Conservation (phyloP, 1,284 basidiomycete genomes). For the Sparassis latifolia region DNA sequence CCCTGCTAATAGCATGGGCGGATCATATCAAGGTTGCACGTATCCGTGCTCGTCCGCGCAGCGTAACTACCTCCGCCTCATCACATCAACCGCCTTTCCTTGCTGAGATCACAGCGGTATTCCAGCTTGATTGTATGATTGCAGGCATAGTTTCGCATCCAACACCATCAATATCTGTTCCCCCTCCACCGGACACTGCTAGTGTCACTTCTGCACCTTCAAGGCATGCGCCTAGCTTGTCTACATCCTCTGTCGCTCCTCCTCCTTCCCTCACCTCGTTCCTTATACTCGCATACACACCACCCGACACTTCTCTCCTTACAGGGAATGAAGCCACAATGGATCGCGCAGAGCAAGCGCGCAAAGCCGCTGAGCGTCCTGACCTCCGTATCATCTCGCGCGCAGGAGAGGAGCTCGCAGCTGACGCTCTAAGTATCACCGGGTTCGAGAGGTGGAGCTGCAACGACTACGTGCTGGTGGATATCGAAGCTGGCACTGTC, state of each 20-base stretch:
- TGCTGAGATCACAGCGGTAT: slow-evolving; percentile 87
- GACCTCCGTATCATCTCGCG: slow-evolving; percentile 91
- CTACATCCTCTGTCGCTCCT: slow-evolving; percentile 11
- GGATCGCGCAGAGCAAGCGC: slow-evolving; percentile 65
- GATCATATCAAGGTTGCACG: slow-evolving; percentile 90
- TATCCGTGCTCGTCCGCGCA: slow-evolving; percentile 58
- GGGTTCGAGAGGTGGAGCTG: slow-evolving; percentile 84
- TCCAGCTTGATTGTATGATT: slow-evolving; percentile 95
- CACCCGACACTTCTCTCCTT: slow-evolving; percentile 57
- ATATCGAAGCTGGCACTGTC: slow-evolving; percentile 22
- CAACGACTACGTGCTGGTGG: slow-evolving; percentile 83
- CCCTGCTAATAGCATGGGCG: slow-evolving; percentile 92
- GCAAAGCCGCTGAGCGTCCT: slow-evolving; percentile 81
- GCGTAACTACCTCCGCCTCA: slow-evolving; percentile 32
- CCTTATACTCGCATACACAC: slow-evolving; percentile 78
- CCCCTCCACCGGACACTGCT: slow-evolving; percentile 14
- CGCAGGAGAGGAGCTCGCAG: slow-evolving; percentile 83
- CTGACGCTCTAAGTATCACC: slow-evolving; percentile 78
- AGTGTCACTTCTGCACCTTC: slow-evolving; percentile 8
- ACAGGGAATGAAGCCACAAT: slow-evolving; percentile 61
- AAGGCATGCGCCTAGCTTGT: slow-evolving; percentile 16
- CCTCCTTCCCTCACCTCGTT: slow-evolving; percentile 55
- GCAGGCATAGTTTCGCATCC: slow-evolving; percentile 84
- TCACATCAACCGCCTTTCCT: slow-evolving; percentile 47
- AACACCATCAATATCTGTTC: slow-evolving; percentile 24